These are phyloP conservation scores for Boletus sp. DNA, from an alignment of 1,284 basidiomycete species.

Conservation along the genomic window DNA sequence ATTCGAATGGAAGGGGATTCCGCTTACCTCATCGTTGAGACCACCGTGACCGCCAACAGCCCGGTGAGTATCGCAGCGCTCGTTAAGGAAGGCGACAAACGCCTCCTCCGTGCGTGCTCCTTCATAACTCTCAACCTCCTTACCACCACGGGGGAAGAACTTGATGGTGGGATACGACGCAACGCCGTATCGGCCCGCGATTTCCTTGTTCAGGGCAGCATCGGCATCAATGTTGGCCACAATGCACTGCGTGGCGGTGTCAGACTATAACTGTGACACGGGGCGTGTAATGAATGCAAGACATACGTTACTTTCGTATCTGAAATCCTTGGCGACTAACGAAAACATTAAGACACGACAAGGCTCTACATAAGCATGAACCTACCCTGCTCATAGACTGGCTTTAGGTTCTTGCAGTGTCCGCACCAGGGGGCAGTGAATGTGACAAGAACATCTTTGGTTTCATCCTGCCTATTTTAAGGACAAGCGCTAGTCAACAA, in stretches of 20 bases:
- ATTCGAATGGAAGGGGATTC: neutral
- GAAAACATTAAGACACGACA: slow-evolving; percentile 17
- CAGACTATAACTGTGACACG: slow-evolving; percentile 6
- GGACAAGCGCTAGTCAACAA: neutral
- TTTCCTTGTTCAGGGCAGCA: slow-evolving; percentile 70
- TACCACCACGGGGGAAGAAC: slow-evolving; percentile 81
- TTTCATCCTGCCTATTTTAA: slow-evolving; percentile 48
- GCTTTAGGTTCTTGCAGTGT: slow-evolving; percentile 86
- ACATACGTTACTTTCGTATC: slow-evolving; percentile 69
- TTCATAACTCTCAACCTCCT: slow-evolving; percentile 64
- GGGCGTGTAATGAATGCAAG: neutral
- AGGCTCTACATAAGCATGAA: neutral
- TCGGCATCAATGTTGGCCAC: slow-evolving; percentile 92
- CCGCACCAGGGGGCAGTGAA: slow-evolving; percentile 91
- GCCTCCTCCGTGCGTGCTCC: slow-evolving; percentile 64
- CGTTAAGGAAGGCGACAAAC: slow-evolving; percentile 76
- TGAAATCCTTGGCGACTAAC: slow-evolving; percentile 72
- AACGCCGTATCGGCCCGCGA: slow-evolving; percentile 76
- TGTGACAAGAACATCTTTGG: slow-evolving; percentile 85
- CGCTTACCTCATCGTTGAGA: slow-evolving; percentile 64
- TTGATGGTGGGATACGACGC: slow-evolving; percentile 86
- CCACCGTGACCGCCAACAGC: slow-evolving; percentile 64
- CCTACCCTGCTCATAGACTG: slow-evolving; percentile 71
- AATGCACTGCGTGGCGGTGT: slow-evolving; percentile 56
- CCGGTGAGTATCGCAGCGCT: slow-evolving; percentile 85